These are phyloP conservation scores for Neobulgaria alba DNA, from an alignment of 2,329 filamentous ascomycete species.

Conservation along the genomic window DNA sequence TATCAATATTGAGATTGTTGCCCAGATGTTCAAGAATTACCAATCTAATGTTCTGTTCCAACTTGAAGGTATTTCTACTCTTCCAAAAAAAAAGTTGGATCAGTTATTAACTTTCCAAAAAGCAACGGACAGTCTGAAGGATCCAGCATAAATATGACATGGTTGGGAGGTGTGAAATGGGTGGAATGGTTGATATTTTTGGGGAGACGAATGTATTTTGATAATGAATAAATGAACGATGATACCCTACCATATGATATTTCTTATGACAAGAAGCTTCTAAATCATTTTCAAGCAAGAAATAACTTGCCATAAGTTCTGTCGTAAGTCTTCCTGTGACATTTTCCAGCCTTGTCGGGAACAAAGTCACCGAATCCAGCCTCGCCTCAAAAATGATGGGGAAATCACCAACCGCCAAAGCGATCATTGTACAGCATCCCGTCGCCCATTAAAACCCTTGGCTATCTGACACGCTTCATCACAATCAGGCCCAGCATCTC, in stretches of 20 bases:
- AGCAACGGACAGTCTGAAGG: conserved; percentile 80
- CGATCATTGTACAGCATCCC: background rate
- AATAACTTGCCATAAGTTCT: background rate
- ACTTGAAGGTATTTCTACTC: conserved; percentile 69
- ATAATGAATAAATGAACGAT: background rate
- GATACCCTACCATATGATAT: background rate
- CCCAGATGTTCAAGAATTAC: conserved; percentile 99
- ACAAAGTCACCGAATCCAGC: conserved; percentile 12
- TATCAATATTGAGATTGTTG: conserved; percentile 96
- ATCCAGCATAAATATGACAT: conserved; percentile 48
- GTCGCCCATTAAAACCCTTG: background rate
- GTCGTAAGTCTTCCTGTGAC: too few relatives aligned
- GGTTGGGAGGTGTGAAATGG: background rate
- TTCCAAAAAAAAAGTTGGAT: too few relatives aligned
- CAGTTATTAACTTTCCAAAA: too few relatives aligned
- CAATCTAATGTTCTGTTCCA: conserved; percentile 97
- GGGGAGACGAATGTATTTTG: too few relatives aligned
- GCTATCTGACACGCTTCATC: background rate
- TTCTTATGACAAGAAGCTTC: background rate
- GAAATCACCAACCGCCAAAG: conserved; percentile 2
- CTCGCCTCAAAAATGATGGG: conserved; percentile 8
- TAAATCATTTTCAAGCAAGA: background rate
- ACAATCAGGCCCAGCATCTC: conserved; percentile 1
- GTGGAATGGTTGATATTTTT: too few relatives aligned
- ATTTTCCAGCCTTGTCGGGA: conserved; percentile 18